Evolutionary conservation across 2,329 filamentous ascomycete species (phyloP).

Genomic region (Fusarium paranaense): DNA sequence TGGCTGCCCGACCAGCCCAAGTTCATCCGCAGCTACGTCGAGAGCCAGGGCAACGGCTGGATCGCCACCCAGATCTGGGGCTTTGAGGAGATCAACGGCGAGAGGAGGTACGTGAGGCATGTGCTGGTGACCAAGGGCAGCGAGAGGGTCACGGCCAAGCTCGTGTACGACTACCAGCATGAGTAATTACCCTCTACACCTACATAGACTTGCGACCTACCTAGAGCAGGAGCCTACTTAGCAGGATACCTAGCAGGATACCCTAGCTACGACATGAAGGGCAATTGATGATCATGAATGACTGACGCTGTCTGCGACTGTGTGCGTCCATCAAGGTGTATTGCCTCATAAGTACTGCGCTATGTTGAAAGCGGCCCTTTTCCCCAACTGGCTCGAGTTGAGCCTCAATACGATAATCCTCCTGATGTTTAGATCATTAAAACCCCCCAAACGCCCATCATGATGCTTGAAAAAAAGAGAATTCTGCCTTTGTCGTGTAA

Average conservation of each 20-base stretch:
- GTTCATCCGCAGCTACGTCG: slow-evolving; percentile 73
- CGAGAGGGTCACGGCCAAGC: slow-evolving; percentile 61
- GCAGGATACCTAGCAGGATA: background rate
- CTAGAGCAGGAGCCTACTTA: background rate
- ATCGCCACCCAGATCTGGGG: slow-evolving; percentile 70
- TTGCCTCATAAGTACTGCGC: slow-evolving; percentile 17
- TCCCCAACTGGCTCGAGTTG: slow-evolving; percentile 9
- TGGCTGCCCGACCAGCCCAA: slow-evolving; percentile 70
- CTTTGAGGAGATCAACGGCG: slow-evolving; percentile 65
- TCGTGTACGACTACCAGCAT: slow-evolving; percentile 66
- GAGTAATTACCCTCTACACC: background rate
- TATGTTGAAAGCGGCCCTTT: slow-evolving; percentile 39
- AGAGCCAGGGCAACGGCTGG: slow-evolving; percentile 65
- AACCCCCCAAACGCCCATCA: slow-evolving; percentile 36
- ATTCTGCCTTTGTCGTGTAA: background rate
- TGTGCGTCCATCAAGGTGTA: slow-evolving; percentile 3
- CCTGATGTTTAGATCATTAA: slow-evolving; percentile 34
- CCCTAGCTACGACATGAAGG: background rate
- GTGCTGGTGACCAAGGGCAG: slow-evolving; percentile 64
- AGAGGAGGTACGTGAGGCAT: slow-evolving; percentile 65
- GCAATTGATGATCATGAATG: slow-evolving; percentile 10
- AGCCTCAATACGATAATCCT: slow-evolving; percentile 12
- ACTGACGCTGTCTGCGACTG: background rate
- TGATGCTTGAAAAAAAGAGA: slow-evolving; percentile 26
- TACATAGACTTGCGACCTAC: background rate